These are phyloP conservation scores for Oryza glaberrima DNA, from an alignment of 176 grass and related monocot species.

Conservation along the genomic window DNA sequence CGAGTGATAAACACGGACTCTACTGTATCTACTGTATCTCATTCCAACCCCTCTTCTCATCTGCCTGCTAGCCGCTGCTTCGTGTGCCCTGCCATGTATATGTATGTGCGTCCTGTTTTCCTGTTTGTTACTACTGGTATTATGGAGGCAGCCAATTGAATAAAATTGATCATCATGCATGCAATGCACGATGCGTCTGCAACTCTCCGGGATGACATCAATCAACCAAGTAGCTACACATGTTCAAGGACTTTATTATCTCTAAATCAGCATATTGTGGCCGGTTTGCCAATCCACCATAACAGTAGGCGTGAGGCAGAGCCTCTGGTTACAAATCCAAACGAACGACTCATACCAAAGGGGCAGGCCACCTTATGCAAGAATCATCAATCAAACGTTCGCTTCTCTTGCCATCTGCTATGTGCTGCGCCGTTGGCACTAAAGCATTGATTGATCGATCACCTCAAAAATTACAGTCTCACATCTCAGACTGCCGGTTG, in stretches of 20 bases:
- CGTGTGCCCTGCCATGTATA: no score
- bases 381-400: background rate
- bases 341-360: background rate
- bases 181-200: background rate
- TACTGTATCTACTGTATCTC: no score
- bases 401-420: slow-evolving; percentile 21
- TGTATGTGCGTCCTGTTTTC: no score
- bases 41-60: no score
- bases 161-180: background rate
- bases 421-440: background rate
- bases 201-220: background rate
- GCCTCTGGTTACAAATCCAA: background rate
- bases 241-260: background rate
- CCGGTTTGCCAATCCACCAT: background rate
- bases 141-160: background rate
- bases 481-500: background rate
- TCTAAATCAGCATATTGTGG: background rate
- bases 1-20: background rate
- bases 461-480: background rate
- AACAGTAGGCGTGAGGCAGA: background rate
- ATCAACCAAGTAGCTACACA: background rate
- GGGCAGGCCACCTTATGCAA: background rate
- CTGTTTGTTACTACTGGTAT: no score
- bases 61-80: background rate
- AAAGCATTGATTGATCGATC: background rate